Conservation (phyloP, 2,329 filamentous ascomycete species). For the Aspergillus vadensis region DNA sequence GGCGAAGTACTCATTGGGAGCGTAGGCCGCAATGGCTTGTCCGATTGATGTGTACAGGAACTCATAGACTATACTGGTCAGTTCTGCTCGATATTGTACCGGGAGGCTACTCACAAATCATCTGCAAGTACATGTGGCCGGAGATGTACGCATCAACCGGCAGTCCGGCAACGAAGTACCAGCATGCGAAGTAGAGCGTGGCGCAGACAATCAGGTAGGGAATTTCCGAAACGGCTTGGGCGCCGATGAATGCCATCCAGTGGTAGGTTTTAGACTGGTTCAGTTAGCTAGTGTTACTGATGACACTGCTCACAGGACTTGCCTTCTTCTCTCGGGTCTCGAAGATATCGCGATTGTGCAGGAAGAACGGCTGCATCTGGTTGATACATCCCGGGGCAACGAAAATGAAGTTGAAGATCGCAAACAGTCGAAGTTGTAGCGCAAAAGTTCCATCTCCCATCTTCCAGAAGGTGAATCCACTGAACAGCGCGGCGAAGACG, state of each 20-base stretch:
- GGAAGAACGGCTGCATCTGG: constrained; percentile 62
- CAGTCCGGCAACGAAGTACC: constrained; percentile 61
- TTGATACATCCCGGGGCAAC: constrained; percentile 61
- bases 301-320: not conserved
- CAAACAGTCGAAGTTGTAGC: constrained; percentile 59
- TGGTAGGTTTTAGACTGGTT: constrained; percentile 58
- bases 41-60: constrained; percentile 48
- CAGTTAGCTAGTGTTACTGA: not conserved
- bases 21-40: constrained; percentile 59
- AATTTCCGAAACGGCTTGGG: constrained; percentile 52
- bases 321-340: constrained; percentile 61
- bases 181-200: constrained; percentile 53
- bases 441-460: constrained; percentile 55
- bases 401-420: constrained; percentile 66
- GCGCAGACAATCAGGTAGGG: constrained; percentile 50
- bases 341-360: constrained; percentile 59
- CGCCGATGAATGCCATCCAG: constrained; percentile 62
- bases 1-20: constrained; percentile 63
- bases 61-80: constrained; percentile 40
- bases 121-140: constrained; percentile 43
- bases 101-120: constrained; percentile 35
- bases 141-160: constrained; percentile 34
- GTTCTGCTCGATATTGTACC: not conserved
- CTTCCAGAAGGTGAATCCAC: constrained; percentile 65
- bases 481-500: constrained; percentile 58